Evolutionary conservation across 2,329 filamentous ascomycete species (phyloP), one percentile per base, ranked within the genome.

Genomic region (Colletotrichum neosansevieriae): DNA sequence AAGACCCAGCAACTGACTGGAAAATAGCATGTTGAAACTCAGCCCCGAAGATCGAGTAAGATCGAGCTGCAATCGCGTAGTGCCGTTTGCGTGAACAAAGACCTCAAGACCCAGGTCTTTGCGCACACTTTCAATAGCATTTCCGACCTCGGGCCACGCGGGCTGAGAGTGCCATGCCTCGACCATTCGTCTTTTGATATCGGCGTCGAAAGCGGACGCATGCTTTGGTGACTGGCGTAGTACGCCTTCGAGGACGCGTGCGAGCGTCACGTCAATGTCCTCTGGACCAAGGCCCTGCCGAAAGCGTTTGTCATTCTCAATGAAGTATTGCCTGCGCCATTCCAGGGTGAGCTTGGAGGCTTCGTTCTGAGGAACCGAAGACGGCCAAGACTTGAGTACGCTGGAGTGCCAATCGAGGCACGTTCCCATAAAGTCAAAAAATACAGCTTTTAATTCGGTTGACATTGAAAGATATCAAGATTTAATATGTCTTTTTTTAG

Each of bases 381-480:
- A 7, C 2, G 82, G 83, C 2, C 83, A 72, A 3, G 77, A 73
- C 17, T 73, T 32, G n/a, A 78, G 70, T 10, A 81, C 76, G 42
- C 78, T 78, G 53, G 73, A 75, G 67, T 87, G 84, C 86, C 84
- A 88, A 73, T 88, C 80, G 3, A 86, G 83, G 70, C 85, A 88
- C 29, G 85, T 88, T 24, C 86, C 85, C 85, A 88, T 88, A 72
- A 88, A 84, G 75, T 88, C 84, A 75, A 87, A 88, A 70, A 87
- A 82, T 47, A 86, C 77, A 3, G 83, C 84, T 73, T 82, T 85
- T 65, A 82, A 17, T 11, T 17, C n/a, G 32, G 38, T 29, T 29
- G 44, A 19, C 36, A 57, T 44, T 2, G 13, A 15, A 19, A 32
- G 24, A 15, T 13, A 36, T 29, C n/a, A 13, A 54, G 17, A n/a